These are phyloP conservation scores for Arxiozyma slooffiae DNA, from an alignment of 1,139 yeast species.

Conservation along the genomic window DNA sequence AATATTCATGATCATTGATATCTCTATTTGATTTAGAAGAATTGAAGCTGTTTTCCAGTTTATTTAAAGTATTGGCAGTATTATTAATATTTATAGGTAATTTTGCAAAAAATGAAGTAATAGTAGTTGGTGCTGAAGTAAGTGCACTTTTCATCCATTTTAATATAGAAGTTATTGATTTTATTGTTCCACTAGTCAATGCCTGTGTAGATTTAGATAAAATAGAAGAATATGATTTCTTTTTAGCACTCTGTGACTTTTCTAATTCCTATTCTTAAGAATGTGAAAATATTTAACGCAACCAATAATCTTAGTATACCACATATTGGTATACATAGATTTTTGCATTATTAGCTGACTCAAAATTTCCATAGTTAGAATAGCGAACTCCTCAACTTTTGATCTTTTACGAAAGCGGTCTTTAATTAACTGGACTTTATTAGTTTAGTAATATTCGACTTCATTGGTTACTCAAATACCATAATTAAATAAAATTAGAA, in stretches of 20 bases:
- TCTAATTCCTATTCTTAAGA: conserved; percentile 6
- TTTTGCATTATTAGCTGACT: conserved; percentile 39
- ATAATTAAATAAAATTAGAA: conserved; percentile 63
- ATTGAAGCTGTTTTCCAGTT: no score
- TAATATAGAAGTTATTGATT: conserved; percentile 9
- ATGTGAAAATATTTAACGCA: conserved; percentile 34
- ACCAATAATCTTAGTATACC: conserved; percentile 56
- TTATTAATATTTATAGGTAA: conserved; percentile 19
- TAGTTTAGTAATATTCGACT: conserved; percentile 38
- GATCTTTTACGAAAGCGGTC: conserved; percentile 25
- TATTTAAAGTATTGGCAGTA: background rate
- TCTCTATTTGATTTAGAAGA: background rate
- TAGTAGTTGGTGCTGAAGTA: conserved; percentile 15
- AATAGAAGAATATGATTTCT: conserved; percentile 5
- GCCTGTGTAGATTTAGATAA: conserved; percentile 4
- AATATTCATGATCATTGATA: conserved; percentile 23
- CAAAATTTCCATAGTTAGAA: conserved; percentile 46
- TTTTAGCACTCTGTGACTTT: conserved; percentile 8
- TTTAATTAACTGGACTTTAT: conserved; percentile 22
- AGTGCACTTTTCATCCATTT: conserved; percentile 30
- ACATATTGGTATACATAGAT: conserved; percentile 45
- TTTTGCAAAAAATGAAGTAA: conserved; percentile 20
- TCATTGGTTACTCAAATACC: conserved; percentile 59
- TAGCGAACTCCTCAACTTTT: conserved; percentile 33
- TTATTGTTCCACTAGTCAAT: conserved; percentile 2